Evolutionary conservation across 2,329 filamentous ascomycete genomes (phyloP), one percentile per base, ranked within the genome.

Genomic region (Hypoxylon sp.): DNA sequence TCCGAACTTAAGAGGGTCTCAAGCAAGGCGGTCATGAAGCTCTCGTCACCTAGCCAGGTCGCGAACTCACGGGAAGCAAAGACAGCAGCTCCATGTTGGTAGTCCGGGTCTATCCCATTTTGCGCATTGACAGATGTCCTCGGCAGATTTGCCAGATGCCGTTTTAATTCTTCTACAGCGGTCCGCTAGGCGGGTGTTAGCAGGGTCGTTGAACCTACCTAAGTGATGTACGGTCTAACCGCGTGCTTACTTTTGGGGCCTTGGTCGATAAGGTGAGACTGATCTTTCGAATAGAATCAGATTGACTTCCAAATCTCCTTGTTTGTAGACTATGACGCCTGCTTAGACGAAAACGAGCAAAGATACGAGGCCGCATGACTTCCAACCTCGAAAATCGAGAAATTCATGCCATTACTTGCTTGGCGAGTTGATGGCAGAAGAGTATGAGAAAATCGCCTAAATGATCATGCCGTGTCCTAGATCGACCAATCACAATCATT

Each of bases 51-150:
- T 2, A 87, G 73, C 76, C 81, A 83, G 9, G 76, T 75, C n/a
- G 83, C 79, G 54, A 85, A 80, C 14, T 80, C 73, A 22, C 79
- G 81, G 18, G 85, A 86, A 16, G 81, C 80, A 8, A 88, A 77
- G 16, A 88, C 76, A 20, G 86, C 80, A 14, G 82, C 81, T 5
- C 80, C 81, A 67, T 83, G 69, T 11, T 40, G 36, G 8, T 9
- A 40, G 40, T 78, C 46, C 3, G 20, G 26, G 26, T 24, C 18
- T 9, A 49, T 53, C n/a, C 6, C 48, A n/a, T 22, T 22, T 26
- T 8, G 52, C 45, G 12, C 4, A 38, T 42, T 18, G 49, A 28
- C 26, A 32, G 46, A 32, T 32, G 11, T 62, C 20, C 42, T 52
- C 50, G 49, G 20, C 30, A 24, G 64, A 36, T 36, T 61, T 24